Evolutionary conservation across 2,329 filamentous ascomycete species (phyloP).

Genomic region (Colletotrichum falcatum): DNA sequence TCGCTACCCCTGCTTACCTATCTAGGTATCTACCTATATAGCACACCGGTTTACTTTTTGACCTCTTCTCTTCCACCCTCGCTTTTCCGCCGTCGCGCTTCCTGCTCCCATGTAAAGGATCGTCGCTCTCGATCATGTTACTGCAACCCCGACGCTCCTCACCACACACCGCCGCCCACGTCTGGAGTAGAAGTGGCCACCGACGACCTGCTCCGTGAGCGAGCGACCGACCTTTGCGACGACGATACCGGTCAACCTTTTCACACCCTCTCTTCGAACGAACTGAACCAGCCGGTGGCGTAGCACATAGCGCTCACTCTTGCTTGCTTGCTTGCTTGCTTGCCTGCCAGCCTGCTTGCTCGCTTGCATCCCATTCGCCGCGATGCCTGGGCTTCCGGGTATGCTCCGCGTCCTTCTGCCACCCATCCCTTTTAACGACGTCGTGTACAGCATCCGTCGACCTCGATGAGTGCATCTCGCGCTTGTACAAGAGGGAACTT

Average conservation of each 20-base stretch:
- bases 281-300: background rate
- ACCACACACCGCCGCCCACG: constrained; percentile 52
- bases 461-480: constrained; percentile 97
- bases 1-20: background rate
- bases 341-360: too few relatives aligned
- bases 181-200: constrained; percentile 51
- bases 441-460: constrained; percentile 83
- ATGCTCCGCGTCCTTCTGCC: constrained; percentile 41
- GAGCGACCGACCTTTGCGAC: constrained; percentile 3
- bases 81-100: constrained; percentile 17
- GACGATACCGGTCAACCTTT: background rate
- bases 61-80: background rate
- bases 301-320: constrained; percentile 8
- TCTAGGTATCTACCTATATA: background rate
- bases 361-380: constrained; percentile 46
- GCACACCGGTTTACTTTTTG: background rate
- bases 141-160: constrained; percentile 51
- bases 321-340: too few relatives aligned
- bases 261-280: background rate
- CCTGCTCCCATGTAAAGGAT: constrained; percentile 47
- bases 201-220: constrained; percentile 45
- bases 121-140: constrained; percentile 56
- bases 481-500: constrained; percentile 96
- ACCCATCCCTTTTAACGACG: constrained; percentile 13
- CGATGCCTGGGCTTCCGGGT: constrained; percentile 70